Conservation (phyloP, 352 stramenopile species). For the Globisporangium alternatum region DNA sequence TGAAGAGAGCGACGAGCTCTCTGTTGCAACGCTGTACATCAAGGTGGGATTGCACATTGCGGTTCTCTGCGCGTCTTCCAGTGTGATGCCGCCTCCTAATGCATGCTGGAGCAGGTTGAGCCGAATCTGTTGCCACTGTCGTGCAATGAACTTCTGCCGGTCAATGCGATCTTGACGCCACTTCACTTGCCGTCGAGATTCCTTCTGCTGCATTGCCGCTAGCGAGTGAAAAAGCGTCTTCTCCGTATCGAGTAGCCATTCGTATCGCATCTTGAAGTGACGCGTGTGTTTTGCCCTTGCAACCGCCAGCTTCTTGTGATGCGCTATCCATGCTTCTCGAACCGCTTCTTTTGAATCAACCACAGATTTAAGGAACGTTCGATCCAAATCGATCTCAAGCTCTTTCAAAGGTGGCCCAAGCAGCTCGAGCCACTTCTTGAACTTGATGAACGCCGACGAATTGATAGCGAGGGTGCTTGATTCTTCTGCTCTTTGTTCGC, state of each 20-base stretch:
- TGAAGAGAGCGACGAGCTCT: neutral
- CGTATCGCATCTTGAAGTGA: conserved; percentile 33
- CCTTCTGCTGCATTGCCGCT: conserved; percentile 35
- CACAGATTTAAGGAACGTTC: conserved; percentile 51
- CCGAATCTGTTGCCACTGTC: conserved; percentile 48
- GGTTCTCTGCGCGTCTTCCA: conserved; percentile 3
- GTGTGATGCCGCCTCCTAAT: conserved; percentile 12
- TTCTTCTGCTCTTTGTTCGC: neutral
- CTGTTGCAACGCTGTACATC: conserved; percentile 2
- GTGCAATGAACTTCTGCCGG: conserved; percentile 56
- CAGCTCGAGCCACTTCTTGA: conserved; percentile 64
- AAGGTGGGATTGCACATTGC: conserved; percentile 9
- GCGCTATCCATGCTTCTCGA: conserved; percentile 41
- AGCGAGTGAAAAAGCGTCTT: conserved; percentile 39
- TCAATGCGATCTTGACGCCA: conserved; percentile 68
- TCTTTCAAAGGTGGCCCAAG: conserved; percentile 67
- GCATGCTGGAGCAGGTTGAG: conserved; percentile 28
- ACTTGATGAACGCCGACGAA: conserved; percentile 35
- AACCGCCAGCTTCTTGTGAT: conserved; percentile 39
- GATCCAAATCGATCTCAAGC: conserved; percentile 58
- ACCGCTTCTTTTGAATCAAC: conserved; percentile 55
- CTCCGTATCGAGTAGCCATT: conserved; percentile 38
- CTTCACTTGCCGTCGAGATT: conserved; percentile 58
- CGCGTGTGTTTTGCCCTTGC: conserved; percentile 41
- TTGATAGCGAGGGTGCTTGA: conserved; percentile 9